phyloP scores from a whole-genome alignment of 2,329 filamentous ascomycete species.

The Cladosporium sp. region DNA sequence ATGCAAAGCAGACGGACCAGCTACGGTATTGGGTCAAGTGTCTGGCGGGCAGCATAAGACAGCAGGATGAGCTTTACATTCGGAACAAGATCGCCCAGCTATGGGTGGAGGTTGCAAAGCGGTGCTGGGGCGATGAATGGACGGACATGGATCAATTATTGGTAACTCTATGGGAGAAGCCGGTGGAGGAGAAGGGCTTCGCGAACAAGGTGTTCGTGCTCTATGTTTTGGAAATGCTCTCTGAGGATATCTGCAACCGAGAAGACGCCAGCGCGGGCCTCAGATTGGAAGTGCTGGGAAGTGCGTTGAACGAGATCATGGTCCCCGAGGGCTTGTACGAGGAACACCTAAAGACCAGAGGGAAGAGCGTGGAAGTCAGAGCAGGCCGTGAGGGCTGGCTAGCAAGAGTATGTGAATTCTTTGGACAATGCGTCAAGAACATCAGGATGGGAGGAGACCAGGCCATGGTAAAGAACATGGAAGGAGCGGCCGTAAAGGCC shows the following conservation, averaged over 20 bases:
- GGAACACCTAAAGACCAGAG: slow-evolving; percentile 60
- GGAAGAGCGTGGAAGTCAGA: slow-evolving; percentile 62
- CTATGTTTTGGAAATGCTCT: slow-evolving; percentile 80
- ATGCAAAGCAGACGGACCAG: slow-evolving; percentile 57
- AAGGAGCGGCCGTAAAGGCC: slow-evolving; percentile 62
- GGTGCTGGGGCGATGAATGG: slow-evolving; percentile 82
- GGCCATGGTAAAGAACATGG: slow-evolving; percentile 50
- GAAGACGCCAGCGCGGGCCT: slow-evolving; percentile 82
- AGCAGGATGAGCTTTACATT: slow-evolving; percentile 71
- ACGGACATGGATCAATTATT: slow-evolving; percentile 86
- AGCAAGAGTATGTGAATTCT: slow-evolving; percentile 64
- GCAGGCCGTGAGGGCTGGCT: slow-evolving; percentile 84
- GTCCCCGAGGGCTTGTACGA: slow-evolving; percentile 69
- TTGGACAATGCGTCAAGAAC: slow-evolving; percentile 62
- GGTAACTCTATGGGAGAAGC: slow-evolving; percentile 65
- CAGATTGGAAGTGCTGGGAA: slow-evolving; percentile 76
- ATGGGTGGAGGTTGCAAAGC: slow-evolving; percentile 92
- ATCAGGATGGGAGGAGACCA: slow-evolving; percentile 41
- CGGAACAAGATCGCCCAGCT: slow-evolving; percentile 91
- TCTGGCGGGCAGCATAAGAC: slow-evolving; percentile 65
- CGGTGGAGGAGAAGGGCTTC: slow-evolving; percentile 30
- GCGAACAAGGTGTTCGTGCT: slow-evolving; percentile 81
- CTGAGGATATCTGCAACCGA: slow-evolving; percentile 83
- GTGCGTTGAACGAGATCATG: slow-evolving; percentile 88
- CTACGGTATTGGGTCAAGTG: slow-evolving; percentile 72